Evolutionary conservation across 2,329 filamentous ascomycete genomes (phyloP), one percentile per base, ranked within the genome.

Genomic region (Apiospora rasikravindrae): DNA sequence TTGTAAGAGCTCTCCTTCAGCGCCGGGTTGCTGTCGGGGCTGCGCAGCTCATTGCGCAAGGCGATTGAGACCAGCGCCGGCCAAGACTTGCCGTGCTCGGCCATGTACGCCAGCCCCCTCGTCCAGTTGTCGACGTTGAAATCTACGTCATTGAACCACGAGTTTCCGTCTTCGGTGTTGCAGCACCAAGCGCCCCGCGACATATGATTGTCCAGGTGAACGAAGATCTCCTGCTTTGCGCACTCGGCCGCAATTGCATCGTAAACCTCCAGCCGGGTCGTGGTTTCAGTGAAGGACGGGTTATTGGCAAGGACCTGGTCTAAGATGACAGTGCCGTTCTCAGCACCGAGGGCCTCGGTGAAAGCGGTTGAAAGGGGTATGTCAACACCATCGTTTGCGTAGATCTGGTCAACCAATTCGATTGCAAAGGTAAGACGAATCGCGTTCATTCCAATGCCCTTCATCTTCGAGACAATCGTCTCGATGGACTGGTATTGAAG

Each of bases 371-470:
- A 76, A 10, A 89, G 77, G 0, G 84, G 78, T 2, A 88, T 76
- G 51, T 89, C 88, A 13, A 79, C 73, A 14, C 86, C 84, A 29
- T 81, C 83, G 57, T 87, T 87, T 66, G 81, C 83, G 61, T 87
- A 86, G 71, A 88, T 88, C 76, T 89, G 84, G 74, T 92, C 90
- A 67, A 92, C 82, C 86, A 92, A 88, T 77, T 92, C 86, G 71
- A 87, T 92, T 2, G 90, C 89, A 70, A 87, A 92, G 0, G 89
- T 91, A 14, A 92, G 80, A 0, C 90, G 88, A 42, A 92, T 86
- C 0, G 88, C 86, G 75, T 92, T 92, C 84, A 92, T 88, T n/a
- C 89, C 89, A 1, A 91, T 76, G 71, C 84, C 84, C 75, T 89
- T 90, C 75, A 91, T 85, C 78, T 86, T 86, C 0, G 84, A 80